A percentile compares a stretch with the other conserved stretches of the same genome.
These are phyloP conservation scores for Triangularia verruculosa DNA, from an alignment of 2,329 filamentous ascomycete species.

Conservation along the genomic window DNA sequence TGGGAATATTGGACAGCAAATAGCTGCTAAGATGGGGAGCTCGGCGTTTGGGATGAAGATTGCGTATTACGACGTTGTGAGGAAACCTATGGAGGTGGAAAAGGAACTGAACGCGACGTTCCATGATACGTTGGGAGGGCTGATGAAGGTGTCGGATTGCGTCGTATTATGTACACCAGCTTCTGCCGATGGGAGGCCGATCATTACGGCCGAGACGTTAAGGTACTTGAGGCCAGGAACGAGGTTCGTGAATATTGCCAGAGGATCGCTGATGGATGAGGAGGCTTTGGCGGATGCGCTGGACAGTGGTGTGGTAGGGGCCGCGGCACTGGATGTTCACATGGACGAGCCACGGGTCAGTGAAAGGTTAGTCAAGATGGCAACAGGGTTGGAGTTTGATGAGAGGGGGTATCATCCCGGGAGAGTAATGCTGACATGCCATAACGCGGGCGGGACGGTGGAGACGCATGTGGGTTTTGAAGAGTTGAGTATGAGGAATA, in stretches of 20 bases:
- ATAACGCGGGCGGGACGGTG: constrained; percentile 65
- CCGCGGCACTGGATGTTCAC: constrained; percentile 64
- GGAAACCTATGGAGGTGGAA: constrained; percentile 46
- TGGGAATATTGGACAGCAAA: constrained; percentile 61
- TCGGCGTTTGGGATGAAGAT: constrained; percentile 65
- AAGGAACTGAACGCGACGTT: constrained; percentile 44
- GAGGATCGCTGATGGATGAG: constrained; percentile 64
- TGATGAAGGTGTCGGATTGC: constrained; percentile 56
- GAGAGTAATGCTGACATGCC: constrained; percentile 60
- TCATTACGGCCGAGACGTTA: constrained; percentile 51
- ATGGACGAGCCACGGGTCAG: constrained; percentile 56
- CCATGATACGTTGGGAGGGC: constrained; percentile 48
- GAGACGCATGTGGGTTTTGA: constrained; percentile 67
- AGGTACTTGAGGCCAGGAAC: constrained; percentile 51
- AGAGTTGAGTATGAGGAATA: constrained; percentile 63
- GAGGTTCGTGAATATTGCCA: constrained; percentile 63
- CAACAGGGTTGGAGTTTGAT: constrained; percentile 25
- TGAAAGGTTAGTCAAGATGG: constrained; percentile 42
- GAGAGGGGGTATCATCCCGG: constrained; percentile 22
- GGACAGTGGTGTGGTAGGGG: constrained; percentile 46
- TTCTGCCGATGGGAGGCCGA: constrained; percentile 41
- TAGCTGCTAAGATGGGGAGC: constrained; percentile 56
- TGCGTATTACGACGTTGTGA: constrained; percentile 58
- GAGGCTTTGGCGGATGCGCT: constrained; percentile 59
- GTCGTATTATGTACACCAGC: constrained; percentile 60